phyloP scores from a whole-genome alignment of 371 early-diverging fungal genomes.

The Mucor indicus region DNA sequence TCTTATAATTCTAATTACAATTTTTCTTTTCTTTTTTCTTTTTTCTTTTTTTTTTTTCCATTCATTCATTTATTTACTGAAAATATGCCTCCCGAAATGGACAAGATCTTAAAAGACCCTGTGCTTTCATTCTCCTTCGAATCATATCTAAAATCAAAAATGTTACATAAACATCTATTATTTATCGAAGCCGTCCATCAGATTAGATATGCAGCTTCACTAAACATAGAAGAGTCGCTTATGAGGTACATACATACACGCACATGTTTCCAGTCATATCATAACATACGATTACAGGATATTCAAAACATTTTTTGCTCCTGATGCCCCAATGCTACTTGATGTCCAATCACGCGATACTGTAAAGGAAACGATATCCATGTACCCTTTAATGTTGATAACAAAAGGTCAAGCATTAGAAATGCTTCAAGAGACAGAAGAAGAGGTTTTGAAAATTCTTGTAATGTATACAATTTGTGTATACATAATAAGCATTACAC shows the following conservation, averaged over 20 bases:
- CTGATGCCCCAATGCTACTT: slow-evolving; percentile 26
- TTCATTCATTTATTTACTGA: neutral
- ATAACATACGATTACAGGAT: slow-evolving; percentile 35
- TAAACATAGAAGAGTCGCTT: slow-evolving; percentile 20
- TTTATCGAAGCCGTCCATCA: slow-evolving; percentile 47
- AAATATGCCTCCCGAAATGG: too few relatives aligned
- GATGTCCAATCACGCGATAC: slow-evolving; percentile 24
- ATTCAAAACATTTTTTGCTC: slow-evolving; percentile 33
- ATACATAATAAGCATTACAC: neutral
- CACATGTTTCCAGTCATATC: neutral
- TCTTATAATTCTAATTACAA: neutral
- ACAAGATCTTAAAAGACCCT: slow-evolving; percentile 20
- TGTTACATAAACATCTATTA: slow-evolving; percentile 34
- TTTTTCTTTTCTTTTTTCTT: neutral
- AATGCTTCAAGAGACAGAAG: slow-evolving; percentile 31
- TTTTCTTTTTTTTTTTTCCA: neutral
- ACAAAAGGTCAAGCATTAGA: slow-evolving; percentile 17
- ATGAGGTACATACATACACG: slow-evolving; percentile 25
- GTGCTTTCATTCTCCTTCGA: slow-evolving; percentile 30
- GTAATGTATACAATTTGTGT: slow-evolving; percentile 11
- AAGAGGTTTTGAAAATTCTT: slow-evolving; percentile 28
- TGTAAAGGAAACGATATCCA: slow-evolving; percentile 20
- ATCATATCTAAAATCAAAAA: slow-evolving; percentile 16
- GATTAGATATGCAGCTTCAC: slow-evolving; percentile 23
- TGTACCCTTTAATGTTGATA: slow-evolving; percentile 27